Evolutionary conservation across 2,329 filamentous ascomycete genomes (phyloP).

Genomic region (Neopestalotiopsis sp.): DNA sequence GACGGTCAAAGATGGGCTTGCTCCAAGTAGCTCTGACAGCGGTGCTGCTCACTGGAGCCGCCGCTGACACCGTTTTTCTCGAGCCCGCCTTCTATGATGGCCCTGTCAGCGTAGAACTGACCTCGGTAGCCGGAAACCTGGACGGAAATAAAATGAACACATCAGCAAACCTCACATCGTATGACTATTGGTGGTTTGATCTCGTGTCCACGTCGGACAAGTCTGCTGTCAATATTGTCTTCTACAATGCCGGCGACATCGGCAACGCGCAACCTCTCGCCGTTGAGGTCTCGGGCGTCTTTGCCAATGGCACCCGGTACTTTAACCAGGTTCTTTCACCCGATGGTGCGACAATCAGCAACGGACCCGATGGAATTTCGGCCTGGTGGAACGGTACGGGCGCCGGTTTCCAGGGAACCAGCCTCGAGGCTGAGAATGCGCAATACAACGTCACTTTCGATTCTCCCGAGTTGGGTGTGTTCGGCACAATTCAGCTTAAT

Average conservation of each 20-base stretch:
- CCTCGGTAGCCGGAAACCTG: no score
- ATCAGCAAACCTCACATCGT: background rate
- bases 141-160: slow-evolving; percentile 38
- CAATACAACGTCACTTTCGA: slow-evolving; percentile 4
- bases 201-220: background rate
- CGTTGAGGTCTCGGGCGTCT: background rate
- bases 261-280: background rate
- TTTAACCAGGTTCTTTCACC: background rate
- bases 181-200: slow-evolving; percentile 5
- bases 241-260: slow-evolving; percentile 5
- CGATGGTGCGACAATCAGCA: background rate
- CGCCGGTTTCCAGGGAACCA: background rate
- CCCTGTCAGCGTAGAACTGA: no score
- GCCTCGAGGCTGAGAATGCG: background rate
- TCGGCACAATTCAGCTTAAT: background rate
- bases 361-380: slow-evolving; percentile 7
- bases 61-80: no score
- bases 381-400: background rate
- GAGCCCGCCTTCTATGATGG: no score
- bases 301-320: background rate
- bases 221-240: background rate
- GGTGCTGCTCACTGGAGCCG: no score
- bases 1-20: no score
- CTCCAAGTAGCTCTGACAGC: no score
- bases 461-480: background rate